phyloP scores from a whole-genome alignment of 805 yeast species.

The Debaryomyces hansenii region DNA sequence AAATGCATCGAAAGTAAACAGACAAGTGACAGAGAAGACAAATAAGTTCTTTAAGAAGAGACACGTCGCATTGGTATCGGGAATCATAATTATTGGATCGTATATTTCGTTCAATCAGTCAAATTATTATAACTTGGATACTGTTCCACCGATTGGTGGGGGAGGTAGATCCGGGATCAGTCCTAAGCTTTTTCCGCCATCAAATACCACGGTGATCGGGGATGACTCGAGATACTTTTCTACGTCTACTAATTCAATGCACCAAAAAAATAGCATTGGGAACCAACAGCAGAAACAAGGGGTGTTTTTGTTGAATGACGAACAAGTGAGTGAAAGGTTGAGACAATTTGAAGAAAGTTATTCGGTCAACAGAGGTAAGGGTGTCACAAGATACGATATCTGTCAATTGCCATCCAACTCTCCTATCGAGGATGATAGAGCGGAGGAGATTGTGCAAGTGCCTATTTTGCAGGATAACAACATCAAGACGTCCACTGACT shows the following conservation, averaged over 20 bases:
- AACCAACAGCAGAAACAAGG: constrained; percentile 53
- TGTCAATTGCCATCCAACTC: constrained; percentile 88
- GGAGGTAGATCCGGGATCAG: constrained; percentile 12
- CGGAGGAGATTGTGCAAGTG: constrained; percentile 76
- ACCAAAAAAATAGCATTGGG: constrained; percentile 40
- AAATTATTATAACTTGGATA: constrained; percentile 42
- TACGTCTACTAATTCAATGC: constrained; percentile 47
- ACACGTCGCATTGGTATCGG: constrained; percentile 41
- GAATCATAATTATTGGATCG: constrained; percentile 43
- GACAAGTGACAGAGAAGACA: constrained; percentile 1
- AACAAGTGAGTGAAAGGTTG: constrained; percentile 67
- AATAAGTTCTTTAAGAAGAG: constrained; percentile 23
- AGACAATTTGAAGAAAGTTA: constrained; percentile 79
- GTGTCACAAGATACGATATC: constrained; percentile 84
- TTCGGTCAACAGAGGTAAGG: constrained; percentile 77
- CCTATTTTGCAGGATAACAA: constrained; percentile 66
- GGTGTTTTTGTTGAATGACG: constrained; percentile 58
- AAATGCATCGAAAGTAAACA: constrained; percentile 4
- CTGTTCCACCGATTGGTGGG: constrained; percentile 24
- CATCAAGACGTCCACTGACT: constrained; percentile 56
- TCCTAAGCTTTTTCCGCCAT: constrained; percentile 14
- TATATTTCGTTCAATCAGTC: constrained; percentile 40
- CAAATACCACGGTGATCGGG: constrained; percentile 5
- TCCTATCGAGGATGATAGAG: constrained; percentile 92
- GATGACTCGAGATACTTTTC: constrained; percentile 26